These are phyloP conservation scores for Penicillium antarcticum DNA, from an alignment of 495 filamentous ascomycete species.

Conservation along the genomic window DNA sequence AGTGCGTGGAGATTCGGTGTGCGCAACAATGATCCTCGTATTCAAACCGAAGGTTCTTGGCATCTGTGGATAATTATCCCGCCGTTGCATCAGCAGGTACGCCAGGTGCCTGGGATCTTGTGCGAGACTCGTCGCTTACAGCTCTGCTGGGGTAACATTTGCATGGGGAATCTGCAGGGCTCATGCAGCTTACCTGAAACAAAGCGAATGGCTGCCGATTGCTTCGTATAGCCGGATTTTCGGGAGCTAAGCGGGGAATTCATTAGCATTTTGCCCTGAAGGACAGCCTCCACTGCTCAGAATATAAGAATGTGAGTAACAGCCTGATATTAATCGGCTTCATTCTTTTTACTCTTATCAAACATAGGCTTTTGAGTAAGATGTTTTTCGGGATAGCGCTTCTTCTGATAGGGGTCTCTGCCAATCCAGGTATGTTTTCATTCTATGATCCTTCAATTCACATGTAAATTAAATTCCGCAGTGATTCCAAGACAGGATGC, in stretches of 20 bases:
- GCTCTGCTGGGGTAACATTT: neutral
- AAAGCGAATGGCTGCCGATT: neutral
- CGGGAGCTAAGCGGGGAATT: neutral
- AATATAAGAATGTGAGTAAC: neutral
- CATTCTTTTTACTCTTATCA: neutral
- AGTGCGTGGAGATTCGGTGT: neutral
- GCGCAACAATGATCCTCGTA: neutral
- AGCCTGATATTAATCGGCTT: neutral
- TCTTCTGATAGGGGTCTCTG: neutral
- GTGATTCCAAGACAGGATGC: neutral
- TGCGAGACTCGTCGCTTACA: neutral
- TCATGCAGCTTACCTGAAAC: constrained; percentile 1
- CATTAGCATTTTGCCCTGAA: neutral
- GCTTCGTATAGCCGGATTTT: neutral
- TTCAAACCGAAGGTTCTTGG: neutral
- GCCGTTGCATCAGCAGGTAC: neutral
- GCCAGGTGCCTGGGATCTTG: neutral
- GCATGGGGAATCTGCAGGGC: neutral
- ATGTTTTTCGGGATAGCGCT: neutral
- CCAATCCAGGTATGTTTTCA: neutral
- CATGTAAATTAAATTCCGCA: neutral
- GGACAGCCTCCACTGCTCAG: neutral
- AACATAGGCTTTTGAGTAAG: neutral
- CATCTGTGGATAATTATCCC: neutral
- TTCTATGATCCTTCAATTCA: neutral